Evolutionary conservation across 108 stramenopile genomes (phyloP), one percentile per base, ranked within the genome.

Genomic region (Licmophora abbreviata): DNA sequence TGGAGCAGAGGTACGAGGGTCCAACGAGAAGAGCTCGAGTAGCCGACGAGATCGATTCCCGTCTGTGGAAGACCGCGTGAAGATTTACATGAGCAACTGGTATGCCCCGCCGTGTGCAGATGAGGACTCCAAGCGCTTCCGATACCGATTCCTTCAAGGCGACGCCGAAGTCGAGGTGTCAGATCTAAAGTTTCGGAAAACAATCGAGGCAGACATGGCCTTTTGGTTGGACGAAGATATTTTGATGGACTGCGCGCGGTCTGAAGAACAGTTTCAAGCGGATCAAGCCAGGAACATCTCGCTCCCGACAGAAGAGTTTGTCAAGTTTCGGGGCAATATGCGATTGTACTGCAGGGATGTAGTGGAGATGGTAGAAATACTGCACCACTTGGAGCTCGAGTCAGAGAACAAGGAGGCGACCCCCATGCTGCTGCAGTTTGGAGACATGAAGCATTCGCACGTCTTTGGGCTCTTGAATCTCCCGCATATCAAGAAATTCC

Each of bases 51-150:
- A 75, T 22, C 73, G 82, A 44, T 85, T 87, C 48, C 83, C 89
- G 3, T 76, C 78, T 1, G 64, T 80, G 8, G 78, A 84, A 57
- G 69, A 84, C 24, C 71, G 85, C 25, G 63, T 87, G n/a, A 54
- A 69, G 41, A 32, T 81, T 27, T 73, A 73, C 50, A 78, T 79
- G 76, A 71, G 69, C 9, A 76, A 81, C 28, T 92, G 85, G 85
- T 79, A 81, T 64, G 25, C 40, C 34, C 73, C 73, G 18, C 72
- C 73, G 14, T 74, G 73, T 32, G 25, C 30, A 2, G 61, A 44
- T 17, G 22, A 47, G 26, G 23, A 46, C 0, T 34, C 50, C 11
- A 57, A 51, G 4, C 18, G 38, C 15, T 32, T 66, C 28, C 48
- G 44, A 12, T 76, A 65, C 37, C 30, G 47, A 29, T 64, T 55